phyloP scores from a whole-genome alignment of 768 basidiomycete genomes.

The Podaxis carcinomalis region DNA sequence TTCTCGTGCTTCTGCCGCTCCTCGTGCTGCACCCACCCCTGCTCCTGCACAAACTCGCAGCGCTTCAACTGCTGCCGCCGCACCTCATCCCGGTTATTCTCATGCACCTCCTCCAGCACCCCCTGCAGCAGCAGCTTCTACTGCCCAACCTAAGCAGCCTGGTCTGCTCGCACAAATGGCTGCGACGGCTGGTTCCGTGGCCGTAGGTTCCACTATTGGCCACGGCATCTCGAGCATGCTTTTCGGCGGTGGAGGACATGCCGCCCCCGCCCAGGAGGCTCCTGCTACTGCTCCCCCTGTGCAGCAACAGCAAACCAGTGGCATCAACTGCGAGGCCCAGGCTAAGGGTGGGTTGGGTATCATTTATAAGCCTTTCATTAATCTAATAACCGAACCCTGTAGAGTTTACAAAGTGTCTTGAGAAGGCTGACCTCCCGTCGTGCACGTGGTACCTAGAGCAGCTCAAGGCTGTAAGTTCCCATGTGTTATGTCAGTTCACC shows the following conservation, averaged over 20 bases:
- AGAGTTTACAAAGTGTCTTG: conserved; percentile 86
- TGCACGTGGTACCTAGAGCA: conserved; percentile 89
- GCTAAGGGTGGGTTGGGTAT: conserved; percentile 59
- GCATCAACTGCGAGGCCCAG: conserved; percentile 66
- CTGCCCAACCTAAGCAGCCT: conserved; percentile 48
- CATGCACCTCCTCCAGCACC: conserved; percentile 41
- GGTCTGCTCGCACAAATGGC: conserved; percentile 85
- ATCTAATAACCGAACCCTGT: neutral
- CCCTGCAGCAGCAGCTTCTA: conserved; percentile 37
- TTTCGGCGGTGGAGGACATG: conserved; percentile 63
- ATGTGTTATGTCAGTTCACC: neutral
- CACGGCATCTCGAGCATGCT: conserved; percentile 90
- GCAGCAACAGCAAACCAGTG: conserved; percentile 41
- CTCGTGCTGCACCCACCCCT: conserved; percentile 35
- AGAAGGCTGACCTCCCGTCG: conserved; percentile 72
- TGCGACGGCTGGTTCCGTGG: conserved; percentile 87
- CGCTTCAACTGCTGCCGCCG: conserved; percentile 49
- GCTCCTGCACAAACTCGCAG: conserved; percentile 42
- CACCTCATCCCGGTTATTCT: conserved; percentile 33
- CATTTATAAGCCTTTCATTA: neutral
- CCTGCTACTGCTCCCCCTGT: conserved; percentile 41
- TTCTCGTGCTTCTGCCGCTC: conserved; percentile 59
- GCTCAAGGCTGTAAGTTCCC: conserved; percentile 70
- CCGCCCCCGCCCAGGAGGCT: conserved; percentile 39
- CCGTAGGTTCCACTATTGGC: conserved; percentile 81